phyloP scores from a whole-genome alignment of 805 yeast genomes.

The Spathaspora passalidarum region DNA sequence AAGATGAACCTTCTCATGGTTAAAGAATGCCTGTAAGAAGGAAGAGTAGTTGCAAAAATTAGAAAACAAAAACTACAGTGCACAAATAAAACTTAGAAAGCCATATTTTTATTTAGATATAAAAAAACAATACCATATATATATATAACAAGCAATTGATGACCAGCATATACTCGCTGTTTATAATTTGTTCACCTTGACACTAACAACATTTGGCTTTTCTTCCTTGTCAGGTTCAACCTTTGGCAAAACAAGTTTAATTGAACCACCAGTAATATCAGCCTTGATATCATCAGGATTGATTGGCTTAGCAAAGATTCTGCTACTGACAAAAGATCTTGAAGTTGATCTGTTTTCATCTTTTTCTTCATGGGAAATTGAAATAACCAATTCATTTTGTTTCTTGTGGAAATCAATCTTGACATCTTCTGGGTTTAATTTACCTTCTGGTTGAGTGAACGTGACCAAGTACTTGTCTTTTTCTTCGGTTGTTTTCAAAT shows the following conservation, averaged over 20 bases:
- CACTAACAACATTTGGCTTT: constrained; percentile 2
- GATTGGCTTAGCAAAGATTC: constrained; percentile 22
- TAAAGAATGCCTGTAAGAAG: no score
- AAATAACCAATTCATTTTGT: constrained; percentile 21
- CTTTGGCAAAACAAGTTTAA: constrained; percentile 21
- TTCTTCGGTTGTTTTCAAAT: constrained; percentile 21
- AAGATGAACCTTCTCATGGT: no score
- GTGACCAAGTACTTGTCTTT: constrained; percentile 20
- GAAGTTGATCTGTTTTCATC: constrained; percentile 11
- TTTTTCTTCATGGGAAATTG: constrained; percentile 12
- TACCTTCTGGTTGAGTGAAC: constrained; percentile 10
- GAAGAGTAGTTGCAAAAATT: no score
- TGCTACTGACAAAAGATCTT: constrained; percentile 17
- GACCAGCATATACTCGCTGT: background rate
- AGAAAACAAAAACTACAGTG: no score
- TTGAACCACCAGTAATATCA: constrained; percentile 16
- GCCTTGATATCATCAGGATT: constrained; percentile 19
- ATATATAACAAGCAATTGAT: background rate
- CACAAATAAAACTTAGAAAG: no score
- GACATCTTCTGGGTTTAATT: constrained; percentile 17
- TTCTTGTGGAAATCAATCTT: constrained; percentile 21
- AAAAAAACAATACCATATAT: background rate
- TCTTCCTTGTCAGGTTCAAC: constrained; percentile 5
- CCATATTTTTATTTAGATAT: no score
- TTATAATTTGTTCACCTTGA: constrained; percentile 2